Base-by-base conservation (phyloP, 176 grass and related monocot genomes). In the Zoysia japonica region DNA sequence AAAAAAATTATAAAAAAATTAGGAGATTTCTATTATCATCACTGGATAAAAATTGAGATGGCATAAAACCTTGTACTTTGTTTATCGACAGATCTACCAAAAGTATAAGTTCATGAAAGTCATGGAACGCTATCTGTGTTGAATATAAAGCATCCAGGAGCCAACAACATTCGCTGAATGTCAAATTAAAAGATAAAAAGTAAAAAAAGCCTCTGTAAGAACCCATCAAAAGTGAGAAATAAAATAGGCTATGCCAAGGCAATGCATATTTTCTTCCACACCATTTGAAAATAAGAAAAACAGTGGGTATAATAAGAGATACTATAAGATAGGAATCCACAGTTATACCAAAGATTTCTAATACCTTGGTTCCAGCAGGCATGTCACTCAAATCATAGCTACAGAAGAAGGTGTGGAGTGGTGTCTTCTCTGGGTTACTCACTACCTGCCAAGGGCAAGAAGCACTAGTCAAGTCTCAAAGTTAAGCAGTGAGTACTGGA, bases 381-480 rank as follows among this genome's bases (percentile, higher is more conserved):
- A 99, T 99, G 84, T 94, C 92, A 85, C 78, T 95, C 78, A 99
- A 85, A 95, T 99, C 92, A 86, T 99, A 99, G 69, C 85, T 93
- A 86, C 90, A 99, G 49, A 99, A 93, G 77, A 99, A 99, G n/a
- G 96, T 95, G 57, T 99, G 92, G 37, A 99, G 84, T 42, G 96
- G 96, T 52, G 96, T 99, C 81, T 85, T 95, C 83, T 99, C 96
- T 78, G 96, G 96, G 81, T 99, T 99, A 82, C 96, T 99, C 40
- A 99, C 80, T 51, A 99, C 85, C 96, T 99, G 74, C 67, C 71
- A 79, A 94, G 71, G 71, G 11, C 80, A 86, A 85, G 11, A 66
- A 13, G 12, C 57, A 72, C 61, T 41, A 85, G 55, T 14, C 44
- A 64, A 78, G 71, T 67, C 55, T 78, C 74, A 71, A 44, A 72